Evolutionary conservation across 164 flowering plant species (phyloP).

Genomic region (Akebia trifoliata): DNA sequence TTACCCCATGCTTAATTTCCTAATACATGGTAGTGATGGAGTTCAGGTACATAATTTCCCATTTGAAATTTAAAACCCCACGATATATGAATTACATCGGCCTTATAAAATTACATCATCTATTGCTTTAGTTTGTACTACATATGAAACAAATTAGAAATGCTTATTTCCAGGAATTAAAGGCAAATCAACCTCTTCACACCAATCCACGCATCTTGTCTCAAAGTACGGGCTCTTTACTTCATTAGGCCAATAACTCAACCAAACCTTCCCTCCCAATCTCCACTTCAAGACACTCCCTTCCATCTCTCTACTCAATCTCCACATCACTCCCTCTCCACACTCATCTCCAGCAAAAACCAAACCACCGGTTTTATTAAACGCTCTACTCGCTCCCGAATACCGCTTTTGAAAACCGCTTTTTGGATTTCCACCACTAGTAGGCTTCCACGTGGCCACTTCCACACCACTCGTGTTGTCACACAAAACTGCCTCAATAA

Average conservation of each 20-base stretch:
- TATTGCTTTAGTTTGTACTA: no score
- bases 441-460: conserved; percentile 40
- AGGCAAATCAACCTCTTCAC: conserved; percentile 83
- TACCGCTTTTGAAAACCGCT: conserved; percentile 31
- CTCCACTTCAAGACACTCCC: conserved; percentile 94
- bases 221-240: conserved; percentile 45
- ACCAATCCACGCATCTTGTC: conserved; percentile 80
- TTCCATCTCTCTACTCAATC: conserved; percentile 75
- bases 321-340: conserved; percentile 70
- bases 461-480: conserved; percentile 48
- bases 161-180: conserved; percentile 15
- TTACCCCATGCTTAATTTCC: no score
- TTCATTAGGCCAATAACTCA: conserved; percentile 65
- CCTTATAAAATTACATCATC: no score
- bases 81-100: no score
- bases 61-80: no score
- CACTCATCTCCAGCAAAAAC: conserved; percentile 67
- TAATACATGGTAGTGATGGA: no score
- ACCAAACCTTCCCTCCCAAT: conserved; percentile 71
- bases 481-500: conserved; percentile 58
- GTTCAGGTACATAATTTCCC: no score
- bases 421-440: conserved; percentile 12
- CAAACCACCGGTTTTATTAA: conserved; percentile 55
- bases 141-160: no score
- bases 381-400: conserved; percentile 36